Base-by-base conservation (phyloP, 2,329 filamentous ascomycete genomes). In the Ceratocystiopsis brevicomis region DNA sequence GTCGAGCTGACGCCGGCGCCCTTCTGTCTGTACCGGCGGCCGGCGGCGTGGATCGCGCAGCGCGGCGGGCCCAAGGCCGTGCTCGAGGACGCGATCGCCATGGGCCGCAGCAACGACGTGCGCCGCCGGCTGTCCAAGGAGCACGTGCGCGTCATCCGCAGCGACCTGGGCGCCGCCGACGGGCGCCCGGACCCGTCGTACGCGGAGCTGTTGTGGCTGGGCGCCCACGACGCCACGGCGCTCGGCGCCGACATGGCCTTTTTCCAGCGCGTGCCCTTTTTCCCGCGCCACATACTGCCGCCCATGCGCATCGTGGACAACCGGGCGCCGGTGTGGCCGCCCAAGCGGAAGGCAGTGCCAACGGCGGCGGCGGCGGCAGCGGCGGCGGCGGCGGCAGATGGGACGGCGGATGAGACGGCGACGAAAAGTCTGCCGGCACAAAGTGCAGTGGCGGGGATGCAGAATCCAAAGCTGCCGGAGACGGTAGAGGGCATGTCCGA, bases 211-310 rank as follows among this genome's bases (percentile, higher is more conserved):
- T 40, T 47, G 21, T 40, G 42, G 15, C 33, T 34, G 12, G 42
- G 42, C 12, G 42, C 42, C 5, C 33, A 17, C 15, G 45, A 44
- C 25, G 45, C 45, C 6, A 47, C 44, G 42, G 42, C 45, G 12
- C 25, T 47, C 25, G 45, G 45, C 25, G 30, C 42, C 14, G 18
- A 37, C 14, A 15, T 38, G 14, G 3, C 18, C 14, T 44, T 44
- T 21, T 44, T 47, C 13, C 34, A 44, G n/a, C 40, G 15, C 32
- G 33, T 40, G 34, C 37, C 19, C 6, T 42, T 40, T 13, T 42
- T 47, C 40, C 45, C 39, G 19, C 38, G 39, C 18, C 33, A 36
- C 12, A 13, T 44, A 15, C 25, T 44, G 21, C 42, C 42, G 12
- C 17, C 34, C 6, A n/a, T 44, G 14, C 16, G 37, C 3, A 18